A percentile compares a stretch with the other conserved stretches of the same genome.
phyloP scores from a whole-genome alignment of 139 green algal genomes.

The Choricystis sp. region DNA sequence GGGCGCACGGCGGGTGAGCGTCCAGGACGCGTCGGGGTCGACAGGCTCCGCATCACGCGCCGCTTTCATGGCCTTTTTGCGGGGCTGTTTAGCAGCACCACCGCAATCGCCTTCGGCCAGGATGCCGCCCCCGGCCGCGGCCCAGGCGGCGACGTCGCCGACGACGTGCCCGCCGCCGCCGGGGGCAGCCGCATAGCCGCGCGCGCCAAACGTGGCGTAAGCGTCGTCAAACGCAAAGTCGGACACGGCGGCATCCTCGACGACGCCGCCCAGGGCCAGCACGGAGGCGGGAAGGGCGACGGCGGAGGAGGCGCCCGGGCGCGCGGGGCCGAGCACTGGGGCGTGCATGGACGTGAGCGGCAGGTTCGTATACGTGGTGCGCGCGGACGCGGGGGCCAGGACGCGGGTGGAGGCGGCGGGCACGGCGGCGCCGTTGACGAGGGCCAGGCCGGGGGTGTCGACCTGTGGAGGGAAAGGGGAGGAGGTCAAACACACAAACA shows the following conservation, averaged over 20 bases:
- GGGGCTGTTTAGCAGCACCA: slow-evolving; percentile 11
- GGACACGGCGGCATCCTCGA: slow-evolving; percentile 51
- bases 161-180: slow-evolving; percentile 1
- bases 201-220: slow-evolving; percentile 67
- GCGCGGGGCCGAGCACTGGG: slow-evolving; percentile 49
- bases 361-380: slow-evolving; percentile 60
- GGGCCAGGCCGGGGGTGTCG: slow-evolving; percentile 31
- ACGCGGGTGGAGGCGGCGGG: slow-evolving; percentile 10
- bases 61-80: slow-evolving; percentile 6
- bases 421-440: slow-evolving; percentile 24
- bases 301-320: slow-evolving; percentile 30
- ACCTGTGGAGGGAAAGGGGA: slow-evolving; percentile 20
- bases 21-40: slow-evolving; percentile 30
- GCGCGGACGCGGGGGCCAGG: slow-evolving; percentile 37
- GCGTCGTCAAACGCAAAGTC: slow-evolving; percentile 74
- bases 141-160: slow-evolving; percentile 2
- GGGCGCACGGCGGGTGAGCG: slow-evolving; percentile 36
- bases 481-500: no score
- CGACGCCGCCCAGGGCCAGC: slow-evolving; percentile 53
- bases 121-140: background rate
- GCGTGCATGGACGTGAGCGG: slow-evolving; percentile 66
- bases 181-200: slow-evolving; percentile 16
- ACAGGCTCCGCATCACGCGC: slow-evolving; percentile 1
- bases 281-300: background rate
- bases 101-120: slow-evolving; percentile 32